Evolutionary conservation across 2,329 filamentous ascomycete species (phyloP).

Genomic region (Venturia carpophila): DNA sequence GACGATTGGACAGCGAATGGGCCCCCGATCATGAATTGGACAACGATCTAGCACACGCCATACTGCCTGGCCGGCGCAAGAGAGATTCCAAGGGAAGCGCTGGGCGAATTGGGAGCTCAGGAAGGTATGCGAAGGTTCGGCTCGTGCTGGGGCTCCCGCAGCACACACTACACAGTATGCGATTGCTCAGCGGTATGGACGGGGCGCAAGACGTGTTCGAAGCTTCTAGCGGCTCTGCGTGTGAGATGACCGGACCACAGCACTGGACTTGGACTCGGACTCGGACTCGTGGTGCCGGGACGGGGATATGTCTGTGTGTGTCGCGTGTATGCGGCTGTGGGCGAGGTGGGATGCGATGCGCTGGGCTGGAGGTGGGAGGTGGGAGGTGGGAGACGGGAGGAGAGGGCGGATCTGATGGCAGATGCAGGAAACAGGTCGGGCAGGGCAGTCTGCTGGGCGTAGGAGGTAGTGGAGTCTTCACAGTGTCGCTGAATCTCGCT

Average conservation of each 20-base stretch:
- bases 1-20: constrained; percentile 1
- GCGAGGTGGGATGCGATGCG: neutral
- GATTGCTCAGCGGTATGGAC: neutral
- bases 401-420: neutral
- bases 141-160: neutral
- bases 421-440: constrained; percentile 1
- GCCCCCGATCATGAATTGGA: constrained; percentile 10
- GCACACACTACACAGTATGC: neutral
- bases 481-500: neutral
- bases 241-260: too few species aligned
- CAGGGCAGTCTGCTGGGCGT: neutral
- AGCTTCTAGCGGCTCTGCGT: constrained; percentile 1
- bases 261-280: neutral
- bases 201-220: neutral
- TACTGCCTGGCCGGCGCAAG: constrained; percentile 2
- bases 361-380: neutral
- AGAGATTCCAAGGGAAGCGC: neutral
- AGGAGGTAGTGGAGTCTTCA: neutral
- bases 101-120: neutral
- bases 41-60: constrained; percentile 5
- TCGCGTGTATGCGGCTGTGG: neutral
- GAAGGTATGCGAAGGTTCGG: constrained; percentile 2
- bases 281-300: neutral
- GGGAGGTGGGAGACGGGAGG: neutral
- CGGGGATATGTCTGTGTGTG: neutral